Conservation (phyloP, 257 asterid species). For the Solanum corneliomulleri region DNA sequence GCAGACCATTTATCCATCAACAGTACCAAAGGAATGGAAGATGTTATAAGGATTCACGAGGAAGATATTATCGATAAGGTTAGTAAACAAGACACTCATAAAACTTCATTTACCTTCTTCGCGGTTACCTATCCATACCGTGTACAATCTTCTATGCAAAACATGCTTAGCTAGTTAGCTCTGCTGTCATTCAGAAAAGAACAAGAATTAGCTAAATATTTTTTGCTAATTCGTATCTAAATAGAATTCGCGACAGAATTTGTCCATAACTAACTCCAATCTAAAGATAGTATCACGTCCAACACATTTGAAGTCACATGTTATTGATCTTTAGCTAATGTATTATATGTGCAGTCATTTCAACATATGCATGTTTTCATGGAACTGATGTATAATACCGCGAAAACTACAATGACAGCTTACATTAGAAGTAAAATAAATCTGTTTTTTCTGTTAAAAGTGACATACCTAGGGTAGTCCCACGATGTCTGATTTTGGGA, state of each 20-base stretch:
- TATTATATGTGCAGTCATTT: background rate
- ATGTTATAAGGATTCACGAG: constrained; percentile 1
- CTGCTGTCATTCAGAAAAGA: background rate
- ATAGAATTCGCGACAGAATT: background rate
- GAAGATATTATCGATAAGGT: background rate
- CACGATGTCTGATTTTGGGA: background rate
- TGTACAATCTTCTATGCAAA: background rate
- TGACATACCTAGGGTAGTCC: background rate
- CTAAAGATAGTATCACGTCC: background rate
- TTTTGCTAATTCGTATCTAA: background rate
- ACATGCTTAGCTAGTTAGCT: background rate
- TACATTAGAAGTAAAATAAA: background rate
- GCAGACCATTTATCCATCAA: constrained; percentile 20
- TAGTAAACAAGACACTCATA: background rate
- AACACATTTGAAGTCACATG: background rate
- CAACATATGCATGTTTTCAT: background rate
- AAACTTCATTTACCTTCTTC: background rate
- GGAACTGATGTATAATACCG: background rate
- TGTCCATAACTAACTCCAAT: too few species aligned
- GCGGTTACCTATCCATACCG: background rate
- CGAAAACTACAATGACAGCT: background rate
- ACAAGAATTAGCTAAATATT: background rate
- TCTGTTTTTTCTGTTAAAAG: background rate
- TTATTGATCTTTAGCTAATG: background rate
- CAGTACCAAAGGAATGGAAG: constrained; percentile 40